Percentiles rank a stretch among this genome's conserved stretches.
phyloP scores from a whole-genome alignment of 139 green algal genomes.

The Tetratostichococcus sp. region DNA sequence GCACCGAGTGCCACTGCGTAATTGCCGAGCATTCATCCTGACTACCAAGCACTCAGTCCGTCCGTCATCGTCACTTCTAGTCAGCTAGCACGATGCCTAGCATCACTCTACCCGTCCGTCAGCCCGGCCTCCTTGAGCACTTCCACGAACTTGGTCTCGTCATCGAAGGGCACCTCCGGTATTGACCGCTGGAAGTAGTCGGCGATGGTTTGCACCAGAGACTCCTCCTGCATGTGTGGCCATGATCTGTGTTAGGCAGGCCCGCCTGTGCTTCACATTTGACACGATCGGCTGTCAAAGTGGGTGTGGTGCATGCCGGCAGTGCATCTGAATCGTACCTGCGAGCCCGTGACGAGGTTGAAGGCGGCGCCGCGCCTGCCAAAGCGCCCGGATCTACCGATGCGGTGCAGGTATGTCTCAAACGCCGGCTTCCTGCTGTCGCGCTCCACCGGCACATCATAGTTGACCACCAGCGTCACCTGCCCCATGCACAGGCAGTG shows the following conservation, averaged over 20 bases:
- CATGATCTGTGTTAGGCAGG: too few relatives aligned
- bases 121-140: conserved; percentile 82
- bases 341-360: conserved; percentile 70
- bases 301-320: too few relatives aligned
- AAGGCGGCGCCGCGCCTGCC: conserved; percentile 94
- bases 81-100: too few relatives aligned
- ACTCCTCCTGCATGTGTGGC: conserved; percentile 38
- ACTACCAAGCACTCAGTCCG: too few relatives aligned
- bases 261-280: too few relatives aligned
- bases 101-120: conserved; percentile 30
- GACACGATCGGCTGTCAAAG: too few relatives aligned
- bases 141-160: conserved; percentile 81
- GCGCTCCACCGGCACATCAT: conserved; percentile 85
- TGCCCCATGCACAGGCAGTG: conserved; percentile 26
- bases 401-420: conserved; percentile 98
- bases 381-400: conserved; percentile 92
- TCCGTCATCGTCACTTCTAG: too few relatives aligned
- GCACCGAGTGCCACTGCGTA: too few relatives aligned
- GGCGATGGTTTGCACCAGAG: conserved; percentile 64
- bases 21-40: too few relatives aligned
- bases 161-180: conserved; percentile 63
- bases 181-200: conserved; percentile 86
- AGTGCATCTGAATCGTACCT: conserved; percentile 20
- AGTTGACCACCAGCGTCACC: conserved; percentile 99
- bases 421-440: conserved; percentile 75